Conservation (phyloP, 176 grass and related monocot species). For the Eragrostis nindensis region DNA sequence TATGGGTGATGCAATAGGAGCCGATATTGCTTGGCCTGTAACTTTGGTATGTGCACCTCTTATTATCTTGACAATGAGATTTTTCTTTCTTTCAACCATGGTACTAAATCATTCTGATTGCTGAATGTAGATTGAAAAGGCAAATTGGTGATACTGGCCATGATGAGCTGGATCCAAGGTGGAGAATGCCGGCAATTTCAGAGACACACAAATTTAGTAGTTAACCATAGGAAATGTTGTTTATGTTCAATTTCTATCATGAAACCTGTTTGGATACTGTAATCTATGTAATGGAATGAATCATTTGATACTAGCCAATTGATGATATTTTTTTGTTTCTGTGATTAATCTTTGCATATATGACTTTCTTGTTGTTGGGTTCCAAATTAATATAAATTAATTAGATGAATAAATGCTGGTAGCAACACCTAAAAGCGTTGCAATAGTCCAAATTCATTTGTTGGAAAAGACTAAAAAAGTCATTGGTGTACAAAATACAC, state of each 20-base stretch:
- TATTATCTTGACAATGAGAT: not conserved
- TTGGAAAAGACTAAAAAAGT: not conserved
- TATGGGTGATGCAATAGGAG: not conserved
- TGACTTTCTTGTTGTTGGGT: not conserved
- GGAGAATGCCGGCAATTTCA: not conserved
- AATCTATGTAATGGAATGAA: no score
- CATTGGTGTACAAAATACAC: not conserved
- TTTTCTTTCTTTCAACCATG: no score
- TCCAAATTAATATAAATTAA: not conserved
- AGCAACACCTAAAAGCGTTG: not conserved
- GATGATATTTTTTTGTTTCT: no score
- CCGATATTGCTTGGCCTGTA: not conserved
- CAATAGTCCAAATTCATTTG: not conserved
- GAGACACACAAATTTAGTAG: not conserved
- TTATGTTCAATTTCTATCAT: not conserved
- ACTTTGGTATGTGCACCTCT: not conserved
- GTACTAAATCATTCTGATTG: not conserved
- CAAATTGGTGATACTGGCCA: not conserved
- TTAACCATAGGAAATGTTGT: not conserved
- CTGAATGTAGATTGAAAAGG: not conserved
- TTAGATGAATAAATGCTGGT: not conserved
- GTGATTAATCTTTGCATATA: not conserved
- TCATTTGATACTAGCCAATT: no score
- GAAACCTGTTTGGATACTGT: not conserved
- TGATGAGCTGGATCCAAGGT: not conserved